Evolutionary conservation across 1,284 basidiomycete species (phyloP), one percentile per base, ranked within the genome.

Genomic region (Fomitopsis schrenkii): DNA sequence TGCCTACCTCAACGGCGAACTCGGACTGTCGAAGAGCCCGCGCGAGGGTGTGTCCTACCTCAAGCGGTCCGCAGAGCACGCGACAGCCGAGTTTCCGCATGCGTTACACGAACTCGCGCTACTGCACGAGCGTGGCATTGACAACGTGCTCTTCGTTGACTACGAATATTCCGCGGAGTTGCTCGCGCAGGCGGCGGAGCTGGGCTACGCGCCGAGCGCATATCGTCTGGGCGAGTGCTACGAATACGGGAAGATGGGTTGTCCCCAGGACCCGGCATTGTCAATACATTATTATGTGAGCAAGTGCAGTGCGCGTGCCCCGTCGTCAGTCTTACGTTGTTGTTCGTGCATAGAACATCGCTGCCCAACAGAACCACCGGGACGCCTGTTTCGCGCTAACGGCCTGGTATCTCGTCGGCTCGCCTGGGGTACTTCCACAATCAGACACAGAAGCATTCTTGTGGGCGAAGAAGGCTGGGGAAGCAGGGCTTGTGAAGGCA

Each of bases 41-140:
- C 94, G 94, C 75, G 97, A 98, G 74, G 97, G 97, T 61, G 94
- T 99, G 68, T 97, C 97, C 77, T 98, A 96, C 95, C 85, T 99
- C 64, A 99, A 98, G 77, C 86, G 97, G 54, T 95, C 94, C 35
- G 95, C 96, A 7, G 97, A 99, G 75, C 88, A 94, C 72, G 94
- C 95, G 0, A 95, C 92, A 0, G 91, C 93, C 52, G 95, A 97
- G 77, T 98, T 97, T 74, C 95, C 96, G 1, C 96, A 98, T 72
- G 96, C 96, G 1, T 79, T 99, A 53, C 96, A 99, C 77, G 97
- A 99, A 76, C 82, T 98, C 14, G 96, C 95, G 0, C 82, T 98
- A 35, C 79, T 99, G 40, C 97, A 99, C 69, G 97, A 98, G 73
- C 84, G 94, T 26, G 97, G 97, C 12, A 88, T 99, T 63, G 93